Base-by-base conservation (phyloP, 441 rosid species). In the Hura crepitans region DNA sequence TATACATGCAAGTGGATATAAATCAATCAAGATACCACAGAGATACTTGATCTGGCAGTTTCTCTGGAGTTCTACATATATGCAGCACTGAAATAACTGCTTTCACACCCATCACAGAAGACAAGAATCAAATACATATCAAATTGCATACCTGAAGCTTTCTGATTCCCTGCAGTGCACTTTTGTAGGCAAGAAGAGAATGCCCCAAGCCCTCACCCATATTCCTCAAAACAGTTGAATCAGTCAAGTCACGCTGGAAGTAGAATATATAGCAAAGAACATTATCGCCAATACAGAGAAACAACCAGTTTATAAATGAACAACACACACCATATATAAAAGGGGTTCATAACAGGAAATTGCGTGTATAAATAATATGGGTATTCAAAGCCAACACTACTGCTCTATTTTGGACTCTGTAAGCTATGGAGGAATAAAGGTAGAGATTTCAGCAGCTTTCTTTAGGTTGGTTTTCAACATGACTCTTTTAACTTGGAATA, bases 201-300 rank as follows among this genome's bases (percentile, higher is more conserved):
- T 89, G 97, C 6, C 96, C 99, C 55, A 96, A 77, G 80, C 91
- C 97, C 78, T 85, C 91, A 43, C 93, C 97, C 92, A 89, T 87
- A 81, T 88, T 93, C 83, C 99, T 89, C 84, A 92, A 72, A 59
- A 89, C 95, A 67, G 97, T 96, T 51, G 97, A 92, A 85, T 91
- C 98, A 11, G 97, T 89, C 74, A 92, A 86, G 80, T 92, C 99
- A 23, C 96, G 93, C 96, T 95, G 88, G 77, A 85, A 68, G 53
- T 31, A 60, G 67, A 62, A 66, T 39, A 67, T 39, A 69, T 27
- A 62, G 56, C 28, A 68, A 64, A 55, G 55, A 31, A 68, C 4
- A 27, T 67, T 49, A 74, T 39, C 59, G 50, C 57, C 46, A 30
- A 69, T 63, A 47, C 23, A 22, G 53, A 66, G 59, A 49, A 66